Base-by-base conservation (phyloP, 306 rosid species). In the Senna siamea region DNA sequence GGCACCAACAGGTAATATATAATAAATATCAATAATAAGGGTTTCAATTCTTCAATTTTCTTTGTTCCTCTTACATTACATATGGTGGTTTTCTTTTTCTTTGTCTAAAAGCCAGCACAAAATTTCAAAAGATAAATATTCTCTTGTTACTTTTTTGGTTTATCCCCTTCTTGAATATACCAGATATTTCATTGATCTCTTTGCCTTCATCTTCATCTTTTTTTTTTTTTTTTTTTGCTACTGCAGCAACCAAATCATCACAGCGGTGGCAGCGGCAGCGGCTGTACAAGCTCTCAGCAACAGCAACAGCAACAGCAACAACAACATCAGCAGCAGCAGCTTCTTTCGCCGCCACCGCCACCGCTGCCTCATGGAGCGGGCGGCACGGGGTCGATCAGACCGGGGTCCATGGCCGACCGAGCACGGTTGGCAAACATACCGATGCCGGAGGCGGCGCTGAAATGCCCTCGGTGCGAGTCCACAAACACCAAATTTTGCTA, bases 361-460 rank as follows among this genome's bases (percentile, higher is more conserved):
- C 67, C 48, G n/a, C 11, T 12, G 4, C 26, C 23, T 26, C 30
- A 26, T 26, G 30, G 30, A 26, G 30, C 48, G 0, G 81, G 88
- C 0, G 82, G 83, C 0, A 3, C 80, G 0, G 85, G 90, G 30
- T 80, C 96, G 38, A 88, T 91, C 28, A 82, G 97, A 70, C 96
- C 91, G 0, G 93, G 93, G 0, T 93, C 97, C 6, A 79, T 91
- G 96, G 89, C 89, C 0, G 98, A 93, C 70, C 90, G 89, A 70
- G 97, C 98, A 0, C 85, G 97, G 41, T 86, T 93, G 90, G 97
- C 93, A 0, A 89, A 89, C 88, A 76, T 91, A 48, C 96, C 96
- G 7, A 38, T 89, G 83, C 97, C 93, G 0, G 98, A 93, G 51
- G 35, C 88, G 0, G 84, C 80, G 2, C 80, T 85, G 61, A 89